phyloP scores from a whole-genome alignment of 345 rosid genomes.

The Trapa bicornis region DNA sequence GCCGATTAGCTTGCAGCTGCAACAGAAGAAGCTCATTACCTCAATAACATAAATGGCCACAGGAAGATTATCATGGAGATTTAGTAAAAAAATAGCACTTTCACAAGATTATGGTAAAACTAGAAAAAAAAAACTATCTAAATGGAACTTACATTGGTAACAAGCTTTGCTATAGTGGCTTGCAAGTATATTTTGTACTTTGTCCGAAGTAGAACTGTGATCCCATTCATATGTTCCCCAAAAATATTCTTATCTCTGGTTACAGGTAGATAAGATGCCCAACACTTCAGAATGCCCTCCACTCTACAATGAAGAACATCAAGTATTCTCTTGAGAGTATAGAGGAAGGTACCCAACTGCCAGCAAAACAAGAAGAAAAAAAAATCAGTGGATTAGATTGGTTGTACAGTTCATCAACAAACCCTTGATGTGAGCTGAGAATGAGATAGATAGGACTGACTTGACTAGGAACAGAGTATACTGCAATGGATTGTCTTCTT shows the following conservation, averaged over 20 bases:
- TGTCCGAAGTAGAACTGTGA: slow-evolving; percentile 76
- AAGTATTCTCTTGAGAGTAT: slow-evolving; percentile 82
- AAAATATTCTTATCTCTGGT: slow-evolving; percentile 59
- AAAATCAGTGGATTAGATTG: neutral
- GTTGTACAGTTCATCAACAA: neutral
- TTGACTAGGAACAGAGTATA: slow-evolving; percentile 69
- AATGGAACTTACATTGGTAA: slow-evolving; percentile 52
- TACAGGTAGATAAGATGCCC: slow-evolving; percentile 79
- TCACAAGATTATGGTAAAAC: neutral
- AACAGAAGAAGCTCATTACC: slow-evolving; percentile 4
- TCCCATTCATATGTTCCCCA: slow-evolving; percentile 90
- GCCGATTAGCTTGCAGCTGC: slow-evolving; percentile 68
- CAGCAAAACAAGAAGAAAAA: neutral
- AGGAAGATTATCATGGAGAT: neutral
- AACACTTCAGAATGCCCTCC: slow-evolving; percentile 68
- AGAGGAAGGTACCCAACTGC: slow-evolving; percentile 78
- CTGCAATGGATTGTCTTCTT: slow-evolving; percentile 66
- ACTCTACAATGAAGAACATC: slow-evolving; percentile 74
- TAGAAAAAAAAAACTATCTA: neutral
- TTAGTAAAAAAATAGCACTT: neutral
- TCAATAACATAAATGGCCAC: neutral
- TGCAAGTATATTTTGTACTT: slow-evolving; percentile 89
- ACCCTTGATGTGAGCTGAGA: neutral
- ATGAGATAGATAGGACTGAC: slow-evolving; percentile 23
- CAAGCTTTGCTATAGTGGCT: slow-evolving; percentile 83